phyloP scores from a whole-genome alignment of 257 asterid species.

The Penstemon newberryi region DNA sequence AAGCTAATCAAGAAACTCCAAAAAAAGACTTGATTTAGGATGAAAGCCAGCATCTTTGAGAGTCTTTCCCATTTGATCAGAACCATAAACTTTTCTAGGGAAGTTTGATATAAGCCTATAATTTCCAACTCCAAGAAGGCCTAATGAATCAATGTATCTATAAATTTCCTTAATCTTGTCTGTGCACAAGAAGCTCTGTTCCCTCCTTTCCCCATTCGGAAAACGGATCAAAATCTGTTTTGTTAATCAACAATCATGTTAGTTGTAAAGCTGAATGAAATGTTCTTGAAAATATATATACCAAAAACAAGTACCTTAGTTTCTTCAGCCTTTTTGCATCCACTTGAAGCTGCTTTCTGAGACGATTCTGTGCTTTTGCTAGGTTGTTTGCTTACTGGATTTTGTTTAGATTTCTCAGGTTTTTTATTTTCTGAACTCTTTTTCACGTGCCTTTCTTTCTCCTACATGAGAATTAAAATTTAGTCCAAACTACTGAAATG shows the following conservation, averaged over 20 bases:
- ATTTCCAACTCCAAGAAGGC: constrained; percentile 49
- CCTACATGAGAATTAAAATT: constrained; percentile 39
- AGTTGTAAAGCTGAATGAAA: constrained; percentile 5
- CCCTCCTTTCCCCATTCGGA: constrained; percentile 88
- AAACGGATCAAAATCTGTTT: constrained; percentile 71
- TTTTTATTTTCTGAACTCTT: constrained; percentile 30
- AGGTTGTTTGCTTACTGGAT: constrained; percentile 28
- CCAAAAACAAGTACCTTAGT: constrained; percentile 50
- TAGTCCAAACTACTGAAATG: not conserved
- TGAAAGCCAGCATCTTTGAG: constrained; percentile 72
- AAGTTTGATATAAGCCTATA: constrained; percentile 75
- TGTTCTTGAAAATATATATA: not conserved
- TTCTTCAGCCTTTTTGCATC: constrained; percentile 46
- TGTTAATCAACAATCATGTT: not conserved
- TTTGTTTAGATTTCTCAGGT: constrained; percentile 29
- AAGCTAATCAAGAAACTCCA: constrained; percentile 55
- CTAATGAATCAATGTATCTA: constrained; percentile 54
- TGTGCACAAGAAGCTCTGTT: constrained; percentile 55
- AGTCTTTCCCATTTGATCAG: constrained; percentile 56
- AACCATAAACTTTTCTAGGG: constrained; percentile 71
- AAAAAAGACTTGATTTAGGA: constrained; percentile 81
- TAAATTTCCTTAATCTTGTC: constrained; percentile 67
- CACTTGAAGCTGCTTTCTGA: constrained; percentile 30
- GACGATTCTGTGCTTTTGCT: constrained; percentile 30
- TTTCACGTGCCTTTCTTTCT: constrained; percentile 46